A percentile compares a stretch with the other conserved stretches of the same genome.
Evolutionary conservation across 805 yeast species (phyloP).

Genomic region (Kazachstania bromeliacearum): DNA sequence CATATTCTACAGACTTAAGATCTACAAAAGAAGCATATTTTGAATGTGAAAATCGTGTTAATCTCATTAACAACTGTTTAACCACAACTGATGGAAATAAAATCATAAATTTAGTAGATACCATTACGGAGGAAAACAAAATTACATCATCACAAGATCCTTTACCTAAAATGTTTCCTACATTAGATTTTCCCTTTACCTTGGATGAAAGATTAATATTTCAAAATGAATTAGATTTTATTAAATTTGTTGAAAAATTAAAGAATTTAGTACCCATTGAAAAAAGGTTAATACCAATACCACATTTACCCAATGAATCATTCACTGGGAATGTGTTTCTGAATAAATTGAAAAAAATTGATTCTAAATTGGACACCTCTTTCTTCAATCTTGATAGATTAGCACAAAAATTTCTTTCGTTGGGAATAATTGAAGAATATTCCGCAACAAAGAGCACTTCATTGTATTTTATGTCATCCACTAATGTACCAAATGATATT

Average conservation of each 20-base stretch:
- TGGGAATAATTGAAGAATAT: slow-evolving; percentile 17
- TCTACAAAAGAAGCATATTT: slow-evolving; percentile 6
- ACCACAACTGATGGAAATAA: background rate
- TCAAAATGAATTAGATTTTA: slow-evolving; percentile 11
- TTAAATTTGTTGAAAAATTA: slow-evolving; percentile 6
- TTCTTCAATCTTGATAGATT: slow-evolving; percentile 26
- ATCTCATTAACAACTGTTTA: background rate
- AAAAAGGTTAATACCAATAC: slow-evolving; percentile 23
- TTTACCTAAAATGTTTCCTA: background rate
- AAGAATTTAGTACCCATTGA: slow-evolving; percentile 14
- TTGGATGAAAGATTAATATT: slow-evolving; percentile 14
- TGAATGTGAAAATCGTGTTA: slow-evolving; percentile 5
- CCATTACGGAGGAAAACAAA: background rate
- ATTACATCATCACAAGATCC: background rate
- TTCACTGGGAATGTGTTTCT: slow-evolving; percentile 23
- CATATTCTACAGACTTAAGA: slow-evolving; percentile 9
- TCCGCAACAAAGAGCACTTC: background rate
- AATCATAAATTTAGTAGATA: too few relatives aligned
- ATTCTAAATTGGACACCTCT: slow-evolving; percentile 21
- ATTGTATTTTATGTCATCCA: background rate
- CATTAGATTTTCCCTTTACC: slow-evolving; percentile 6
- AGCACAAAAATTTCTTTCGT: slow-evolving; percentile 25
- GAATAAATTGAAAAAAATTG: slow-evolving; percentile 16
- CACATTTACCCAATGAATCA: slow-evolving; percentile 13
- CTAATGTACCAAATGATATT: background rate